Evolutionary conservation across 176 grass and related monocot genomes (phyloP), one percentile per base, ranked within the genome.

Genomic region (Phoenix dactylifera): DNA sequence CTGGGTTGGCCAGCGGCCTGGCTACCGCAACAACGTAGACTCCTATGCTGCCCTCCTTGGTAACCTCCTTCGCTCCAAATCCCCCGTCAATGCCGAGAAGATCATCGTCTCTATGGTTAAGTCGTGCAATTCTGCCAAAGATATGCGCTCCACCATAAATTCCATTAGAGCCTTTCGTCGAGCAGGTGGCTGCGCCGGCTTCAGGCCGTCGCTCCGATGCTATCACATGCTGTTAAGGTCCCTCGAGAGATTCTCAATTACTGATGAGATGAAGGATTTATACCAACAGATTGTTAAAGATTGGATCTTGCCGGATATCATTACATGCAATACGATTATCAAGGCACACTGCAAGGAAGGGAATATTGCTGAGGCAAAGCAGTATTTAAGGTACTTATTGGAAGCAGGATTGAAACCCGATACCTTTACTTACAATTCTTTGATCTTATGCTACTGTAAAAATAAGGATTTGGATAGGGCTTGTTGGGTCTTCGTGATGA

Each of bases 291-390:
- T 63, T 14, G 10, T 23, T 3, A 16, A 54, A 9, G n/a, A 29
- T 5, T 12, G 35, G 18, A 35, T 22, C 25, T 53, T 30, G 58
- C 70, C 50, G 18, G 28, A 72, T 24, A 2, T 72, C 17, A 14
- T 72, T 62, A 63, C 70, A 14, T 72, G 53, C 50, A 72, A 72
- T 54, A 62, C 70, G 10, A 44, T 72, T 49, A 72, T 72, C 24
- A 72, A 72, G 9, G 58, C n/a, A 2, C 55, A 51, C 10, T 62
- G 70, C 50, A 26, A 52, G 10, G 49, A 54, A 53, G 59, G 50
- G 25, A 51, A 72, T 63, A 25, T 72, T 23, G n/a, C 24, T n/a
- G 59, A 18, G 12, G 18, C 70, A 17, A 54, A 72, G 14, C 49
- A 22, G 26, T 60, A 61, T 18, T 29, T 72, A 22, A 32, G 50